Base-by-base conservation (phyloP, 1,284 basidiomycete species). In the Ustilago sp. region DNA sequence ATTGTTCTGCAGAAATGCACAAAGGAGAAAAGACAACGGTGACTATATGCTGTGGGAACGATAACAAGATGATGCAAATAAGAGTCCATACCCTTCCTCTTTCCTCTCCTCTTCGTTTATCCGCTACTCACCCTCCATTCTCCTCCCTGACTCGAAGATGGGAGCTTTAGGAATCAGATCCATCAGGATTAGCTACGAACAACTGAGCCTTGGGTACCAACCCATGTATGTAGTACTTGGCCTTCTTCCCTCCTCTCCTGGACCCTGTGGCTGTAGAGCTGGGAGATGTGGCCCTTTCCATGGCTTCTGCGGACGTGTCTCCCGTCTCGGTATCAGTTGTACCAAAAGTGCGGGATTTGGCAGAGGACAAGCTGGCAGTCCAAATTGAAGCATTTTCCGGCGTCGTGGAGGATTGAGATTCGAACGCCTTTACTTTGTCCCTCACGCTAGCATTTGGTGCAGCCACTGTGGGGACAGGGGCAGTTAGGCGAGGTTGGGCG, bases 151-250 rank as follows among this genome's bases (percentile, higher is more conserved):
- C 39, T 17, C 3, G 39, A 13, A 17, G 13, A 17, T 41, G 13
- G 39, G 17, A 17, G 39, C 11, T 41, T 50, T 50, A 50, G 4
- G 28, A 51, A 32, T 19, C 48, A 50, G 48, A 50, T 28, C 48
- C 48, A 51, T 83, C 81, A 0, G 80, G 80, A 47, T 82, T 82
- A n/a, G 82, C 82, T 1, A 83, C 77, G 34, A 78, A 82, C 8
- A 83, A 59, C 51, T 80, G 78, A 4, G 80, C 54, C 39, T 76
- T 80, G 12, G 80, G 81, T 7, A 64, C 81, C 34, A 83, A 59
- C 0, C 76, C 79, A 48, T 78, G 77, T 2, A 19, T 50, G 32
- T 55, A 41, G 13, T 55, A 45, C 12, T 45, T 57, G 1, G 39
- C 39, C 13, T 59, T 59, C 45, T 48, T 48, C 11, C n/a, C 58